These are phyloP conservation scores for Peltaster fructicola DNA, from an alignment of 2,329 filamentous ascomycete genomes.

Conservation along the genomic window DNA sequence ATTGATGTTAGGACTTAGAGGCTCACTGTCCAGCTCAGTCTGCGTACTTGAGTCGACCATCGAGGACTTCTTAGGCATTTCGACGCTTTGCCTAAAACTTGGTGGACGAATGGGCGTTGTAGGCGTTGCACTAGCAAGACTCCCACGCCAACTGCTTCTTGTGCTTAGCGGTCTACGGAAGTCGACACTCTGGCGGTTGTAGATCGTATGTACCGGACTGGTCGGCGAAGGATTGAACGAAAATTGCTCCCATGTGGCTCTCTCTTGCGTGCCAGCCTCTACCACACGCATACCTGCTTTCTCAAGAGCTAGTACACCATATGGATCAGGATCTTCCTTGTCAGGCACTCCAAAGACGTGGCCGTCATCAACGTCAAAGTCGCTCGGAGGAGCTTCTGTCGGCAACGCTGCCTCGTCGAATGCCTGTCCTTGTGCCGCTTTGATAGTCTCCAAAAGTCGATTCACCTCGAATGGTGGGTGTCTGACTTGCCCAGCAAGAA, in stretches of 20 bases:
- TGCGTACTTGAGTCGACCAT: slow-evolving; percentile 17
- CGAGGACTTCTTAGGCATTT: too few species aligned
- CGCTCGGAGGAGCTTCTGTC: slow-evolving; percentile 56
- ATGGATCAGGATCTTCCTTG: slow-evolving; percentile 73
- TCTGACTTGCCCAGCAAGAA: slow-evolving; percentile 42
- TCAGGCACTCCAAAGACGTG: slow-evolving; percentile 61
- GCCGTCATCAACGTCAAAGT: slow-evolving; percentile 40
- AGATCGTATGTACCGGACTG: slow-evolving; percentile 50
- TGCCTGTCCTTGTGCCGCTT: slow-evolving; percentile 66
- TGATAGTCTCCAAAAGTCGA: slow-evolving; percentile 64
- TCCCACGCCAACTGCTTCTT: slow-evolving; percentile 46
- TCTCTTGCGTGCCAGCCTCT: slow-evolving; percentile 62
- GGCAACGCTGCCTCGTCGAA: slow-evolving; percentile 53
- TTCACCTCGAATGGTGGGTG: slow-evolving; percentile 38
- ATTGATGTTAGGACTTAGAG: slow-evolving; percentile 7
- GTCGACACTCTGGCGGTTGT: slow-evolving; percentile 42
- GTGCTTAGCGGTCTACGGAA: slow-evolving; percentile 23
- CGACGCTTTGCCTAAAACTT: too few species aligned
- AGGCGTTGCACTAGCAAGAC: slow-evolving; percentile 3
- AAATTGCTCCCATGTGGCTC: slow-evolving; percentile 64
- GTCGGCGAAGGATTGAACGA: slow-evolving; percentile 62
- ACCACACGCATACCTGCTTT: slow-evolving; percentile 77
- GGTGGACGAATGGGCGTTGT: neutral
- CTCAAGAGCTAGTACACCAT: slow-evolving; percentile 77
- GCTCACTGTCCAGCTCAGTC: slow-evolving; percentile 10